These are phyloP conservation scores for Kodamaea fungicola DNA, from an alignment of 1,139 yeast species.

Conservation along the genomic window DNA sequence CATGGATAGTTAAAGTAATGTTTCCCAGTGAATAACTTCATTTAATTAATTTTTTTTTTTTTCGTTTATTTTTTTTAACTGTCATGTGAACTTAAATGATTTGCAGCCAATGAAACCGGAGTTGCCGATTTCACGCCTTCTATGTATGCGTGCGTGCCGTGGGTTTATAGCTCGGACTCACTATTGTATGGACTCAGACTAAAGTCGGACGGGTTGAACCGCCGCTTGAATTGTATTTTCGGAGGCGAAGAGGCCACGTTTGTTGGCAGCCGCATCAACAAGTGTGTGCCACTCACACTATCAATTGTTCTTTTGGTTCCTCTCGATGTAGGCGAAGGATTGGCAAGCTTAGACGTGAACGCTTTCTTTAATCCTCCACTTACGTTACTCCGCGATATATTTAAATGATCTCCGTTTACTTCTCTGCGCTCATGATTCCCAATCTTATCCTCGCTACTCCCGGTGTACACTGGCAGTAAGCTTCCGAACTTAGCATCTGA, in stretches of 20 bases:
- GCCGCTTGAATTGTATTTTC: slow-evolving; percentile 1
- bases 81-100: neutral
- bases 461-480: neutral
- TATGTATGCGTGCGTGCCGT: neutral
- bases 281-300: neutral
- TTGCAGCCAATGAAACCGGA: neutral
- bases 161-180: neutral
- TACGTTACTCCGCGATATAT: too few species aligned
- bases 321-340: too few species aligned
- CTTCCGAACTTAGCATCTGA: slow-evolving; percentile 5
- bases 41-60: slow-evolving; percentile 18
- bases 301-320: too few species aligned
- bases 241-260: neutral
- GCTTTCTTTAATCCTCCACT: too few species aligned
- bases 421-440: too few species aligned
- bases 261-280: neutral
- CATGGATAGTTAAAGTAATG: slow-evolving; percentile 79
- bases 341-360: too few species aligned
- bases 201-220: slow-evolving; percentile 1
- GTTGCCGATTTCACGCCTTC: neutral
- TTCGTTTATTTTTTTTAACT: neutral
- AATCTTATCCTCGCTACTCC: too few species aligned
- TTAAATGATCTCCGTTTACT: too few species aligned
- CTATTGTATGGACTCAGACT: neutral
- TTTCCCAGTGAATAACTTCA: slow-evolving; percentile 74